A percentile compares a stretch with the other conserved stretches of the same genome.
These are phyloP conservation scores for Senna siamea DNA, from an alignment of 306 rosid genomes.

Conservation along the genomic window DNA sequence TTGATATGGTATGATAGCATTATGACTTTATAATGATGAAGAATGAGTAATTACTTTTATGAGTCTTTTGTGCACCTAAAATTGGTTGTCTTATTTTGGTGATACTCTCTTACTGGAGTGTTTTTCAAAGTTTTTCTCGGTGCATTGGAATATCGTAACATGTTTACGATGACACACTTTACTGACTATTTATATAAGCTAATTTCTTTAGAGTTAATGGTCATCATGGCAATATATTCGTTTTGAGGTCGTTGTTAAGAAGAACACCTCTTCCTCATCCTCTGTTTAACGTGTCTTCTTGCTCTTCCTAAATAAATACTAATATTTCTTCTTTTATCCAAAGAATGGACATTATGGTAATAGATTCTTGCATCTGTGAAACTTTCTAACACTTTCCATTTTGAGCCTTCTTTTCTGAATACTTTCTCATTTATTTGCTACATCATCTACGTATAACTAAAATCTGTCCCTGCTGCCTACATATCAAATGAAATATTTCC, in stretches of 20 bases:
- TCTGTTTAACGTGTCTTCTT: not conserved
- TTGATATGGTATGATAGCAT: constrained; percentile 73
- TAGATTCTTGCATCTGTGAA: too few species aligned
- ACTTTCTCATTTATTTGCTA: too few species aligned
- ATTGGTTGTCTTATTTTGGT: constrained; percentile 25
- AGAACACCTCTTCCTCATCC: not conserved
- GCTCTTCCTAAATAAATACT: not conserved
- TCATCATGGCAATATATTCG: not conserved
- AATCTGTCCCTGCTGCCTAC: too few species aligned
- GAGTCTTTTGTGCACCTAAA: not conserved
- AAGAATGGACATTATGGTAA: too few species aligned
- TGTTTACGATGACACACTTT: constrained; percentile 33
- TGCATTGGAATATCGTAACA: constrained; percentile 38
- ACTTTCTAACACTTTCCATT: too few species aligned
- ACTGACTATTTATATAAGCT: constrained; percentile 33
- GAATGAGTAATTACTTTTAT: constrained; percentile 19
- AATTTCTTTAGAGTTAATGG: constrained; percentile 29
- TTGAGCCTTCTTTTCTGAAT: too few species aligned
- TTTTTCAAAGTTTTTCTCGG: too few species aligned
- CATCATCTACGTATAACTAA: too few species aligned
- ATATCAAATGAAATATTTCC: too few species aligned
- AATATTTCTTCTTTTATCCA: not conserved
- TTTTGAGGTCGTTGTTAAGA: not conserved
- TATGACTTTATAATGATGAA: constrained; percentile 23
- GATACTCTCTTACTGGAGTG: too few species aligned